These are phyloP conservation scores for Talaromyces proteolyticus DNA, from an alignment of 495 filamentous ascomycete genomes.

Conservation along the genomic window DNA sequence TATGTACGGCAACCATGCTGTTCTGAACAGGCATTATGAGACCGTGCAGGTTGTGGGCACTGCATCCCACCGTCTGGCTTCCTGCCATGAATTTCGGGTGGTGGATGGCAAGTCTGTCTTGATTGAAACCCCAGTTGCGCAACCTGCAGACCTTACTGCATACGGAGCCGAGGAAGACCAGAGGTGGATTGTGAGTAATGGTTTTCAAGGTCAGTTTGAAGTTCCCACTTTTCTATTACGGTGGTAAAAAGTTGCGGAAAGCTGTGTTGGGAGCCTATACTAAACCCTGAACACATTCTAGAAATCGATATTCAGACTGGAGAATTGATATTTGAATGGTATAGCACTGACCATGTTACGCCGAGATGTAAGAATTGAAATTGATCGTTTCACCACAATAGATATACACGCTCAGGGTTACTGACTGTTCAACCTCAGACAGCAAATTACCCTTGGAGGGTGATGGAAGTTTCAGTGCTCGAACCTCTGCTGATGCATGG, in stretches of 20 bases:
- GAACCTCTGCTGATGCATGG: constrained; percentile 35
- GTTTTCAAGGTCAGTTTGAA: constrained; percentile 39
- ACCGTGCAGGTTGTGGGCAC: constrained; percentile 46
- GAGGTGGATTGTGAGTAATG: constrained; percentile 39
- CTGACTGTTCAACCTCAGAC: too few species aligned
- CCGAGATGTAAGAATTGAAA: constrained; percentile 31
- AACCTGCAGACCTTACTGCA: constrained; percentile 23
- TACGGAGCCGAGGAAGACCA: constrained; percentile 31
- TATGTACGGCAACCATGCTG: constrained; percentile 44
- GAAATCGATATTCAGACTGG: constrained; percentile 34
- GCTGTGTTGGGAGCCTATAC: too few species aligned
- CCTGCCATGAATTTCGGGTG: constrained; percentile 50
- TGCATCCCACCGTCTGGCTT: constrained; percentile 45
- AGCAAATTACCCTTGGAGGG: too few species aligned
- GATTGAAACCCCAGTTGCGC: constrained; percentile 34
- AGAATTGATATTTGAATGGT: constrained; percentile 36
- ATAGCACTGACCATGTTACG: constrained; percentile 31
- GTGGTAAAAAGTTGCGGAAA: too few species aligned
- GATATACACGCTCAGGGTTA: too few species aligned
- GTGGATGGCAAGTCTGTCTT: constrained; percentile 34
- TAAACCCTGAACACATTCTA: too few species aligned
- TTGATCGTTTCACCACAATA: constrained; percentile 8
- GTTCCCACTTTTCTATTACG: too few species aligned
- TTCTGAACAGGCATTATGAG: constrained; percentile 48
- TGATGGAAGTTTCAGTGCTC: too few species aligned